Evolutionary conservation across 345 rosid genomes (phyloP).

Genomic region (Syzygium jambos): DNA sequence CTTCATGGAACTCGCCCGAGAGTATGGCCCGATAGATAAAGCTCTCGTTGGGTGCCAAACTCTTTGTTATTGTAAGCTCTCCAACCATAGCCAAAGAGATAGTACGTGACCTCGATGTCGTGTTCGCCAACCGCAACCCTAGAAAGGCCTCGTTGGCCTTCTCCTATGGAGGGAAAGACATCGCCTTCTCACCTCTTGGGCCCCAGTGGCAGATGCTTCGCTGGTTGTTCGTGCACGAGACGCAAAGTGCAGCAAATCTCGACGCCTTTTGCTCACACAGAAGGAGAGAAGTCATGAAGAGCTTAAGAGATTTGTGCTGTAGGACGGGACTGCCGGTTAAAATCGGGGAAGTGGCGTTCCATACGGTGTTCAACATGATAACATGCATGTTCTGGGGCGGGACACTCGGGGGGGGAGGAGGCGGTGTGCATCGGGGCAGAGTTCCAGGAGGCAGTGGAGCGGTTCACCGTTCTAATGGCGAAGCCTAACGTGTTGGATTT

Average conservation of each 20-base stretch:
- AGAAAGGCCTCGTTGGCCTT: neutral
- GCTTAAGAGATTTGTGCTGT: neutral
- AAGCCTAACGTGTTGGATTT: slow-evolving; percentile 13
- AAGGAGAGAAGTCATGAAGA: slow-evolving; percentile 1
- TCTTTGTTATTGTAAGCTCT: slow-evolving; percentile 18
- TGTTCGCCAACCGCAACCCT: slow-evolving; percentile 12
- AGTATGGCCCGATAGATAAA: slow-evolving; percentile 24
- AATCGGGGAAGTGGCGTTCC: slow-evolving; percentile 1
- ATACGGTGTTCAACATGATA: neutral
- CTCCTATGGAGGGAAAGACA: slow-evolving; percentile 19
- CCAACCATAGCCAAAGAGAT: slow-evolving; percentile 15
- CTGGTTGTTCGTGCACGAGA: slow-evolving; percentile 6
- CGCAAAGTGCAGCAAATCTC: slow-evolving; percentile 10
- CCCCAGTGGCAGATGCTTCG: slow-evolving; percentile 15
- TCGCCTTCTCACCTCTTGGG: slow-evolving; percentile 9
- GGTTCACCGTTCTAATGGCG: neutral
- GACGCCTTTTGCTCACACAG: slow-evolving; percentile 4
- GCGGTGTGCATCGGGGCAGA: neutral
- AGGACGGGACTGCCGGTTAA: neutral
- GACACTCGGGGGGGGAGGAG: neutral
- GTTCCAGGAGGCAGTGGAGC: neutral
- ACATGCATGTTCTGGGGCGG: slow-evolving; percentile 3
- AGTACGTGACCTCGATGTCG: slow-evolving; percentile 13
- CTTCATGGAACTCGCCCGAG: slow-evolving; percentile 9
- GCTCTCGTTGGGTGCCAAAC: slow-evolving; percentile 10